Base-by-base conservation (phyloP, 805 yeast genomes). In the Candida schatavii region DNA sequence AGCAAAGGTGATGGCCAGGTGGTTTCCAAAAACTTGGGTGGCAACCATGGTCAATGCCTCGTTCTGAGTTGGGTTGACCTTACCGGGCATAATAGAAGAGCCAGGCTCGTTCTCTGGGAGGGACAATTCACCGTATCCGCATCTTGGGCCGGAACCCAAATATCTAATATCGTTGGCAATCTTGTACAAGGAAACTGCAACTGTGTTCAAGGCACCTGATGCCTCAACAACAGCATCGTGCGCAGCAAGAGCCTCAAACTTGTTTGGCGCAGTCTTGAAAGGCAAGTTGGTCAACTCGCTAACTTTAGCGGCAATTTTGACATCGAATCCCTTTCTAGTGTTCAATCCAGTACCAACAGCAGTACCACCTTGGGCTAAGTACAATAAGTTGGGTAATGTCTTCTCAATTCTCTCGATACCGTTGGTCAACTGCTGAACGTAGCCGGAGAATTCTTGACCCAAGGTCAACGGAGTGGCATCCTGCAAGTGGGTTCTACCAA, bases 311-410 rank as follows among this genome's bases (percentile, higher is more conserved):
- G 70, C 70, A 35, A 64, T 56, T 40, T 56, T 50, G 35, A 55
- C 61, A 48, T 64, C 70, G 51, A 61, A 64, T n/a, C 66, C 66
- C 48, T 55, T 61, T 42, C 42, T 58, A 48, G 70, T 63, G 56
- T 64, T 64, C 47, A 64, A 56, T 5, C 70, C 70, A 38, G 70
- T 64, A 9, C 70, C 70, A n/a, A 64, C 70, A 35, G 70, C 70
- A 39, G 70, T 64, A 34, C 70, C 70, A 44, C 70, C 70, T 46
- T 64, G 70, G 17, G 70, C 70, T 54, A 64, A 61, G 30, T 47
- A 47, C 7, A 62, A 52, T 49, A 64, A 56, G 52, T 61, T 52
- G 13, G 70, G 69, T 35, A 64, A 52, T n/a, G 51, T 50, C 32
- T 51, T 56, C 45, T 64, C 62, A 26, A 64, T 52, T 41, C 70